Conservation (phyloP, 2,329 filamentous ascomycete species). For the Scedosporium boydii region DNA sequence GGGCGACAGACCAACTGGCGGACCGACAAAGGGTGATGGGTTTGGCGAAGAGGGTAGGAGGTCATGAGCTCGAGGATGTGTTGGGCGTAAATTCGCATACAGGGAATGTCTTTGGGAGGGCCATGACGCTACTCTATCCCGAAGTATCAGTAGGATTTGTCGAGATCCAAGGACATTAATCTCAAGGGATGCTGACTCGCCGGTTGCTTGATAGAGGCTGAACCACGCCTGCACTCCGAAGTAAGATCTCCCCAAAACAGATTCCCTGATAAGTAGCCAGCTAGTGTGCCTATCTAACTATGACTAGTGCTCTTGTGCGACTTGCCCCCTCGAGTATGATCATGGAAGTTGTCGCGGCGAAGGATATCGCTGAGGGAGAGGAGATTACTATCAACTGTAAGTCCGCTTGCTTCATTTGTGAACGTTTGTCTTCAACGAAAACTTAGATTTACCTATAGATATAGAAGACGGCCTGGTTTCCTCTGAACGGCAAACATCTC, state of each 20-base stretch:
- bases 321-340: not conserved
- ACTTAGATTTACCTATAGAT: not conserved
- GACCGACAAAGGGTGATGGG: not conserved
- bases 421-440: not conserved
- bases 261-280: no score
- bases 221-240: constrained; percentile 2
- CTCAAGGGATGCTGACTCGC: not conserved
- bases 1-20: not conserved
- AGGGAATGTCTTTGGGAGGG: not conserved
- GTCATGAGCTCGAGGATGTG: not conserved
- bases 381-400: not conserved
- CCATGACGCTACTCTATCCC: not conserved
- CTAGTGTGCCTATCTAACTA: not conserved
- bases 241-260: not conserved
- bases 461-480: not conserved
- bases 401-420: not conserved
- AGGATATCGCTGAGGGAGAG: not conserved
- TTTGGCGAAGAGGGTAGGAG: not conserved
- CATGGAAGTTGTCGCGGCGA: not conserved
- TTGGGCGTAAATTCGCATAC: not conserved
- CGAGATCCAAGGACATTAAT: not conserved
- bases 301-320: not conserved
- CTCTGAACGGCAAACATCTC: not conserved
- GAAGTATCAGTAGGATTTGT: not conserved
- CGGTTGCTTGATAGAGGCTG: not conserved